Evolutionary conservation across 208 protist species (phyloP).

Genomic region (Trypanosoma mega): DNA sequence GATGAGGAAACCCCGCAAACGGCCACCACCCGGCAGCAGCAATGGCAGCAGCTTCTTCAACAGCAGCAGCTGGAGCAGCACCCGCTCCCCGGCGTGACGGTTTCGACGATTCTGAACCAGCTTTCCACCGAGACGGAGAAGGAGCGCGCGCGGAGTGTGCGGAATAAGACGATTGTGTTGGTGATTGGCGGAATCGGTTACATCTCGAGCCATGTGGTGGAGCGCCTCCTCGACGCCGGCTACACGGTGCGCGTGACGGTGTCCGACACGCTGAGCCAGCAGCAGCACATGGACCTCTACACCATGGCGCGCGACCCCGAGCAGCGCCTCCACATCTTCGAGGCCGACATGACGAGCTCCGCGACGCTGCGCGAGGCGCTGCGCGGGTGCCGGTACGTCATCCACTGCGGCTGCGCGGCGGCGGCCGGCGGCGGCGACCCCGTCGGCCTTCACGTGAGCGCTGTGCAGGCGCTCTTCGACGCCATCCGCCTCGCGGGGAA

Average conservation of each 20-base stretch:
- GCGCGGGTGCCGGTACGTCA: slow-evolving; percentile 81
- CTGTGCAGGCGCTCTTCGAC: slow-evolving; percentile 86
- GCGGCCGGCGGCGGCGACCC: slow-evolving; percentile 37
- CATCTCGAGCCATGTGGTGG: slow-evolving; percentile 81
- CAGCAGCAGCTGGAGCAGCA: slow-evolving; percentile 18
- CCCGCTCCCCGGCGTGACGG: slow-evolving; percentile 28
- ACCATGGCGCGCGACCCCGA: slow-evolving; percentile 50
- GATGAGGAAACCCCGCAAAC: slow-evolving; percentile 44
- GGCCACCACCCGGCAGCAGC: slow-evolving; percentile 5
- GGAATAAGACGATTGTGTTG: slow-evolving; percentile 83
- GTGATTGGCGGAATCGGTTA: slow-evolving; percentile 88
- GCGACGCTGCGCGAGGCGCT: slow-evolving; percentile 73
- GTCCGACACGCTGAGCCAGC: slow-evolving; percentile 41
- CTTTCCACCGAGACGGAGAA: slow-evolving; percentile 76
- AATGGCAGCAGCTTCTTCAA: neutral
- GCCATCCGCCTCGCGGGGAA: slow-evolving; percentile 76
- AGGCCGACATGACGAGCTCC: slow-evolving; percentile 78
- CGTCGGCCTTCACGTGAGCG: slow-evolving; percentile 61
- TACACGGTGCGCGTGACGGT: slow-evolving; percentile 86
- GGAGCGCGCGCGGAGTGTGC: slow-evolving; percentile 59
- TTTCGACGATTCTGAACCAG: slow-evolving; percentile 82
- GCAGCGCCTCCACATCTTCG: slow-evolving; percentile 62
- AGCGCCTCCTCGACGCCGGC: slow-evolving; percentile 78
- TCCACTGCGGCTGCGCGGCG: slow-evolving; percentile 81
- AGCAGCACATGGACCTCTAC: slow-evolving; percentile 78